A percentile compares a stretch with the other conserved stretches of the same genome.
phyloP scores from a whole-genome alignment of 805 yeast genomes.

The Candida andamanensis region DNA sequence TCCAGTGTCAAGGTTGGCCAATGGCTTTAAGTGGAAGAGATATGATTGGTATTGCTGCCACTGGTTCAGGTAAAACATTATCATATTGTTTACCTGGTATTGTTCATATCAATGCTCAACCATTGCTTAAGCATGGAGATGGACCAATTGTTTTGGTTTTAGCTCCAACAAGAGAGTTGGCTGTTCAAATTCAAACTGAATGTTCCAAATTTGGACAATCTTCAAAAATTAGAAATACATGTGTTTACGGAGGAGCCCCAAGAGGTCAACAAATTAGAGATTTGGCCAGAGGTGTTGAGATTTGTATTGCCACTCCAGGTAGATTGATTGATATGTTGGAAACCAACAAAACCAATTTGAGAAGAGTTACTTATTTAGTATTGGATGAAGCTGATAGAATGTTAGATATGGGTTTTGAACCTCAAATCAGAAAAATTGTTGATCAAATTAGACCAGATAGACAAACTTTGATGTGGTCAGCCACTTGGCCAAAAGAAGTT shows the following conservation, averaged over 20 bases:
- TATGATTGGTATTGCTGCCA: conserved; percentile 97
- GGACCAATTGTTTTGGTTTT: conserved; percentile 94
- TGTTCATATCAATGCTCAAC: conserved; percentile 98
- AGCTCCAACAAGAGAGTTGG: conserved; percentile 98
- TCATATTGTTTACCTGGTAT: conserved; percentile 96
- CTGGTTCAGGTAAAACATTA: conserved; percentile 98
- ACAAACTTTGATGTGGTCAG: conserved; percentile 99
- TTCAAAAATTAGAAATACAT: conserved; percentile 91
- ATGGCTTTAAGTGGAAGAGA: conserved; percentile 99
- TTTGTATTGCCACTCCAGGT: conserved; percentile 97
- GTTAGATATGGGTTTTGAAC: conserved; percentile 99
- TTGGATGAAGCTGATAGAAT: conserved; percentile 99
- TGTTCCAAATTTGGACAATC: conserved; percentile 91
- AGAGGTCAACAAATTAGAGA: conserved; percentile 97
- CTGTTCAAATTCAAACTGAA: conserved; percentile 94
- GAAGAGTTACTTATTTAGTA: conserved; percentile 94
- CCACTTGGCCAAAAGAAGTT: conserved; percentile 99
- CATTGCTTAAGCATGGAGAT: conserved; percentile 86
- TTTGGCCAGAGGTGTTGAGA: conserved; percentile 91
- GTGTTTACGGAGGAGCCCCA: conserved; percentile 99
- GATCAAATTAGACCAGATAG: conserved; percentile 99
- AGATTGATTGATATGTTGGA: conserved; percentile 97
- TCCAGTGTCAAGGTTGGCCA: conserved; percentile 99
- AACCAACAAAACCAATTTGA: conserved; percentile 87
- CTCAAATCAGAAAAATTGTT: conserved; percentile 97